Evolutionary conservation across 2,329 filamentous ascomycete genomes (phyloP), one percentile per base, ranked within the genome.

Genomic region (Diaporthe eres): DNA sequence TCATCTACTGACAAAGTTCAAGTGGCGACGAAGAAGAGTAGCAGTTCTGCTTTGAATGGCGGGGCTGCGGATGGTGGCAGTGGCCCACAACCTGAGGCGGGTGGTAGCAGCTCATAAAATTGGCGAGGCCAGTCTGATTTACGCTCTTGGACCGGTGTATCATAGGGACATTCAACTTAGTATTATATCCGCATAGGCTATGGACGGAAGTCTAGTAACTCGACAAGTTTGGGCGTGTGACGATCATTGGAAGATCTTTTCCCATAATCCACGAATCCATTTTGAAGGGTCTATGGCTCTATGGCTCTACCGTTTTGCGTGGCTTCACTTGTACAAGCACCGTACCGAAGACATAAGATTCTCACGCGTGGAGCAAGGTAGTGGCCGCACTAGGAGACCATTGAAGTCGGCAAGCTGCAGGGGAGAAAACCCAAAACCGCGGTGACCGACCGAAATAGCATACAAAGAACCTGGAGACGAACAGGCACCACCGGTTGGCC

Each of bases 21-120:
- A 70, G 65, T 92, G 82, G 87, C 91, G 44, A 92, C 89, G 80
- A 91, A 89, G 83, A 74, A 72, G 65, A 76, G 71, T 71, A 75
- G 79, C 79, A 42, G 79, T 77, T 61, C 72, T 25, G 53, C 72
- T 4, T 51, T 53, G 47, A 78, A 77, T 55, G 72, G 70, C 28
- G 60, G 42, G 22, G 71, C 37, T 55, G 55, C 68, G 22, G 76
- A 74, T 13, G 77, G 74, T 37, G 67, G 73, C 19, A 74, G 75
- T 19, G 67, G 73, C 47, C 68, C 75, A 34, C 75, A 77, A 72
- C 49, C 75, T 8, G 74, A 77, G 55, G 74, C 74, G 28, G 65
- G 76, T 31, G 71, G 75, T 51, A 75, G 75, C 28, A 72, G 57
- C 51, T 71, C 76, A 37, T 77, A 28, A 74, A n/a, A 22, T 15